Conservation (phyloP, 768 basidiomycete species). For the Neoboletus magnificus region DNA sequence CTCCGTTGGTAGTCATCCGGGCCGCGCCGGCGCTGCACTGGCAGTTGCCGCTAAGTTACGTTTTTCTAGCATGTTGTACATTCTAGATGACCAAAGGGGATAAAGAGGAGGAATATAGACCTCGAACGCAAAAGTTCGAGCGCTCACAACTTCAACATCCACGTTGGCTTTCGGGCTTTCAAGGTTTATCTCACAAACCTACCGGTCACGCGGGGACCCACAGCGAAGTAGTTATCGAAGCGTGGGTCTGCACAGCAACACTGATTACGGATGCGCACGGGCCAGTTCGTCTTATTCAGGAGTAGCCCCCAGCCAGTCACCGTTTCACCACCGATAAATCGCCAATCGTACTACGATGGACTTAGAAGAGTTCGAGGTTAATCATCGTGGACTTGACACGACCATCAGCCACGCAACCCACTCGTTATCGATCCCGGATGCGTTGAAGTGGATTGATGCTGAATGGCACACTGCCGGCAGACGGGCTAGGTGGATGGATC, state of each 20-base stretch:
- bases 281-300: slow-evolving; percentile 3
- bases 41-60: too few species aligned
- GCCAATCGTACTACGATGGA: slow-evolving; percentile 29
- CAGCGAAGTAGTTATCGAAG: neutral
- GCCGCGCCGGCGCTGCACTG: too few species aligned
- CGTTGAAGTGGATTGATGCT: slow-evolving; percentile 33
- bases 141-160: too few species aligned
- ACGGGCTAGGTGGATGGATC: slow-evolving; percentile 59
- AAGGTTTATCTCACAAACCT: too few species aligned
- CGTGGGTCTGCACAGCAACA: slow-evolving; percentile 4
- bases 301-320: neutral
- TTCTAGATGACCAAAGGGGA: too few species aligned
- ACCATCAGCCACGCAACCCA: neutral
- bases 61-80: too few species aligned
- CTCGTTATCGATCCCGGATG: slow-evolving; percentile 16
- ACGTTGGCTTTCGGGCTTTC: too few species aligned
- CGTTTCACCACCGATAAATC: neutral
- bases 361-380: slow-evolving; percentile 37
- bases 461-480: slow-evolving; percentile 41
- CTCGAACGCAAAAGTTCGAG: too few species aligned
- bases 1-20: too few species aligned
- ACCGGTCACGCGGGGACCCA: neutral
- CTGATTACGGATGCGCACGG: slow-evolving; percentile 13
- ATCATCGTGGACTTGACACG: neutral
- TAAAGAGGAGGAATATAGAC: too few species aligned